Evolutionary conservation across 768 basidiomycete genomes (phyloP), one percentile per base, ranked within the genome.

Genomic region (Cystobasidium ongulense): DNA sequence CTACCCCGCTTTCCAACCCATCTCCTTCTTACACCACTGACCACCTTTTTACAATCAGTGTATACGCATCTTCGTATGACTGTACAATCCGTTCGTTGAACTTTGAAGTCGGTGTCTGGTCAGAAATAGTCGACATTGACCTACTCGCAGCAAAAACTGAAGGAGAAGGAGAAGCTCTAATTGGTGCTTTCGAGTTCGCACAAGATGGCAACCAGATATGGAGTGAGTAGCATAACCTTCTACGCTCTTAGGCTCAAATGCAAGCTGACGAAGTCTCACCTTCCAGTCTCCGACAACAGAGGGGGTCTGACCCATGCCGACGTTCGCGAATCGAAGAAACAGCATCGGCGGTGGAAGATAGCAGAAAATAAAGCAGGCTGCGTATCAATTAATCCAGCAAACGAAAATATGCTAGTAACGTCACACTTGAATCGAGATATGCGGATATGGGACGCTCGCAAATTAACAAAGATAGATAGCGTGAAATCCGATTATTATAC

Each of bases 21-120:
- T 35, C 36, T 11, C 15, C 3, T 25, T 25, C 35, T 35, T 5
- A 21, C 31, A 4, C 23, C 31, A 25, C n/a, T 21, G 21, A 27
- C 25, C 35, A 35, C 11, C 38, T 13, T 21, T 29, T 50, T 17
- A 8, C 3, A 39, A 4, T 18, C 1, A 63, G 82, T 80, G 76
- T 84, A 18, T 82, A 79, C 75, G 78, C 82, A 0, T 77, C 80
- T 0, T 80, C 81, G 0, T 83, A 84, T 78, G 83, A 84, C 75
- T 80, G 80, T 50, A 81, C 83, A 1, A 66, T 84, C 10, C 81
- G 83, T 2, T 72, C 73, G 1, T 76, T 82, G 59, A 78, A 81
- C 63, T 80, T 84, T 61, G 63, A 79, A 23, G 79, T 77, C 7
- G 77, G 80, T 38, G 74, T 72, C 25, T 82, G 82, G 25, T 77